Evolutionary conservation across 148 eudicot genomes (phyloP).

Genomic region (Fagopyrum tataricum): DNA sequence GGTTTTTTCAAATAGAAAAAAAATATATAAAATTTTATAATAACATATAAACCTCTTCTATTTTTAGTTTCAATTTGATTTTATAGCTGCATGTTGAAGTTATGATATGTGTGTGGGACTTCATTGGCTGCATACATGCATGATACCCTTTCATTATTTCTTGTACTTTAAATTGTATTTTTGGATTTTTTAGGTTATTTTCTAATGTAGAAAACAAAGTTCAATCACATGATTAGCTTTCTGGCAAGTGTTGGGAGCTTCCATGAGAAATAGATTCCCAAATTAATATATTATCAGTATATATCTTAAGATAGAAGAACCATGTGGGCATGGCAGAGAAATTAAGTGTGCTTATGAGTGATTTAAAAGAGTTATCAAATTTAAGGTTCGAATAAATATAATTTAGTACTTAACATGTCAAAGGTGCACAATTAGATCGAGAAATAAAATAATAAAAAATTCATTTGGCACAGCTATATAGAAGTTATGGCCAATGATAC

Average conservation of each 20-base stretch:
- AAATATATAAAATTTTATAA: not conserved
- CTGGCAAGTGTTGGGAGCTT: conserved; percentile 9
- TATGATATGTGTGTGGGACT: not conserved
- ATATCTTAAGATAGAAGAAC: not conserved
- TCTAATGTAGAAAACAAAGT: not conserved
- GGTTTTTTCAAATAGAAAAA: too few species aligned
- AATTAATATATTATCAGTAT: not conserved
- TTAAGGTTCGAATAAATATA: not conserved
- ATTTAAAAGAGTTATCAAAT: not conserved
- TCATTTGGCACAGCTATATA: not conserved
- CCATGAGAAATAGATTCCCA: not conserved
- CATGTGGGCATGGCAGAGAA: not conserved
- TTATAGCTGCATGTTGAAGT: not conserved
- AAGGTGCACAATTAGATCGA: not conserved
- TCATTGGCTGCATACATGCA: not conserved
- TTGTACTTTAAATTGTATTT: not conserved
- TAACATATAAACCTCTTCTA: not conserved
- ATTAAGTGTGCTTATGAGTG: not conserved
- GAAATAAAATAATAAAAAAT: not conserved
- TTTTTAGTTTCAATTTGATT: not conserved
- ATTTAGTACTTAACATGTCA: not conserved
- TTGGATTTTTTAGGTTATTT: not conserved
- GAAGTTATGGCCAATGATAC: not conserved
- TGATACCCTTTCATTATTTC: not conserved
- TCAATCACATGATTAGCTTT: not conserved